phyloP scores from a whole-genome alignment of 2,329 filamentous ascomycete genomes.

The Fusarium pseudocircinatum region DNA sequence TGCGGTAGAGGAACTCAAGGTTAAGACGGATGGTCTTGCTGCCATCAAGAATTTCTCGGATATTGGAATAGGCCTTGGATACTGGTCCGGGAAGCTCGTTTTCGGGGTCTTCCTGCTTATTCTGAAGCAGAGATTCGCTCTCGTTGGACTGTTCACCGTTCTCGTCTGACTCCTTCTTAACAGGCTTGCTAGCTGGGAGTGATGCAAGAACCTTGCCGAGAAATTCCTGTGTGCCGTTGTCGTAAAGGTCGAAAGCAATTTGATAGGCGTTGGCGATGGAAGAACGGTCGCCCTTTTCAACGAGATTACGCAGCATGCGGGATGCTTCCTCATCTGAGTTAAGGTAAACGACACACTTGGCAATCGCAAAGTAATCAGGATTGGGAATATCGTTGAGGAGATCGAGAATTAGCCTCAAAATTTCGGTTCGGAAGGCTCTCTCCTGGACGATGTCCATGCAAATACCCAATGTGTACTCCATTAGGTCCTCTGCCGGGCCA shows the following conservation, averaged over 20 bases:
- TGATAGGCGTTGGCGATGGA: slow-evolving; percentile 92
- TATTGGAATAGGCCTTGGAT: slow-evolving; percentile 68
- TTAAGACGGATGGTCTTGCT: slow-evolving; percentile 95
- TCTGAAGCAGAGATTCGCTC: slow-evolving; percentile 59
- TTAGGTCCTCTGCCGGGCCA: slow-evolving; percentile 84
- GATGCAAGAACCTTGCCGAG: slow-evolving; percentile 87
- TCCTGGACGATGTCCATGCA: slow-evolving; percentile 99
- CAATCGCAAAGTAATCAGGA: slow-evolving; percentile 97
- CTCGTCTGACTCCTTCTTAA: slow-evolving; percentile 56
- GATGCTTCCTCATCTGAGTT: slow-evolving; percentile 92
- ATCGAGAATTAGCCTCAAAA: slow-evolving; percentile 90
- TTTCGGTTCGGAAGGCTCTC: slow-evolving; percentile 82
- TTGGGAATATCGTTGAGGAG: slow-evolving; percentile 92
- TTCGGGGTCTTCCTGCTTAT: slow-evolving; percentile 66
- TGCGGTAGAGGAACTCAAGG: slow-evolving; percentile 94
- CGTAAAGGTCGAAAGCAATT: slow-evolving; percentile 97
- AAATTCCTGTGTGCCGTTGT: slow-evolving; percentile 98
- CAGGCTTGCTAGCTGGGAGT: slow-evolving; percentile 67
- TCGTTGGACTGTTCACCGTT: slow-evolving; percentile 57
- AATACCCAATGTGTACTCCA: slow-evolving; percentile 95
- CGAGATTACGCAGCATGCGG: slow-evolving; percentile 82
- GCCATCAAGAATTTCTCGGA: slow-evolving; percentile 79
- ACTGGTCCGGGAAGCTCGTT: slow-evolving; percentile 60
- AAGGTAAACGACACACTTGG: slow-evolving; percentile 96
- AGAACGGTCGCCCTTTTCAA: slow-evolving; percentile 79